These are phyloP conservation scores for Spongiforma sp. DNA, from an alignment of 1,284 basidiomycete genomes.

Conservation along the genomic window DNA sequence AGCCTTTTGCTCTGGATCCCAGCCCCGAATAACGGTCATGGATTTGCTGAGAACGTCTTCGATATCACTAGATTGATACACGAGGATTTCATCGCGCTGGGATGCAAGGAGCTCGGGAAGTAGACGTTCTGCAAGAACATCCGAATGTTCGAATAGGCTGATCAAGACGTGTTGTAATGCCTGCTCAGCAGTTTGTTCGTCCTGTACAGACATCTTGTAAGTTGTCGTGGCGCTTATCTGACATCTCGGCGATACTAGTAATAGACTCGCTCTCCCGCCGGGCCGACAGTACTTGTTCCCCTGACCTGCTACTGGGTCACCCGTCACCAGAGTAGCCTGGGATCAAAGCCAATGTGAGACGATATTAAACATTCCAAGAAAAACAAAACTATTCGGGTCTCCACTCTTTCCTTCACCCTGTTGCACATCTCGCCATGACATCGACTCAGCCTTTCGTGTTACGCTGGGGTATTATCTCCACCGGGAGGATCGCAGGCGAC, in stretches of 20 bases:
- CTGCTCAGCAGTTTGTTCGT: conserved; percentile 40
- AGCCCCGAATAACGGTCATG: conserved; percentile 55
- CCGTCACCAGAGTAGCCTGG: no score
- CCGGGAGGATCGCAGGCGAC: conserved; percentile 49
- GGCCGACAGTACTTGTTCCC: conserved; percentile 14
- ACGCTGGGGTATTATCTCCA: conserved; percentile 63
- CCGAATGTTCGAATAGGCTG: conserved; percentile 74
- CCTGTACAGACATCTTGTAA: conserved; percentile 12
- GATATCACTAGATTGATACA: conserved; percentile 24
- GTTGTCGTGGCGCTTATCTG: conserved; percentile 16
- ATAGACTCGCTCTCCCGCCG: neutral
- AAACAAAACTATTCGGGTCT: neutral
- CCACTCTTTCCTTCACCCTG: conserved; percentile 1
- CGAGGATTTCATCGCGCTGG: conserved; percentile 1
- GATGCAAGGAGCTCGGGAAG: conserved; percentile 56
- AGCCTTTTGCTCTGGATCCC: conserved; percentile 64
- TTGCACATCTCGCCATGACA: conserved; percentile 18
- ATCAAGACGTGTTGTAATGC: conserved; percentile 44
- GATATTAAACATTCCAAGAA: conserved; percentile 14
- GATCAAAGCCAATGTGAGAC: conserved; percentile 1
- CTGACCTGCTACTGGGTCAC: no score
- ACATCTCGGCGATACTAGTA: neutral
- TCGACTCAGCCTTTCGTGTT: conserved; percentile 42
- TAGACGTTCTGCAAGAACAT: conserved; percentile 58
- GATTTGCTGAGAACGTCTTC: conserved; percentile 68